Evolutionary conservation across 768 basidiomycete species (phyloP).

Genomic region (Pulveroboletus sp.): DNA sequence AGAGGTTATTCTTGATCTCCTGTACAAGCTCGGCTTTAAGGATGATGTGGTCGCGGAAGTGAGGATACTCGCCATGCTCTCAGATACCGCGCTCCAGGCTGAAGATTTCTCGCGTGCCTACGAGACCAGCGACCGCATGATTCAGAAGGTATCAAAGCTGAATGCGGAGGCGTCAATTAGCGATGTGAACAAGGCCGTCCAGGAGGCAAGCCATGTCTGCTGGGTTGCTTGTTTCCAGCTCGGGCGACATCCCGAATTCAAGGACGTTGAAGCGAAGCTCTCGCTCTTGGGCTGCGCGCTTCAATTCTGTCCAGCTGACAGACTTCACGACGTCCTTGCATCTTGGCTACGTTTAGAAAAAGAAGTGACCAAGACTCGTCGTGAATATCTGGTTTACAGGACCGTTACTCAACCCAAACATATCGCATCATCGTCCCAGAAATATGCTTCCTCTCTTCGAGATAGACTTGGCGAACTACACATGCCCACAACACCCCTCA

Average conservation of each 20-base stretch:
- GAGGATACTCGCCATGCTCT: conserved; percentile 84
- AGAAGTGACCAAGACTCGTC: conserved; percentile 51
- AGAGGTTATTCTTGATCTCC: conserved; percentile 86
- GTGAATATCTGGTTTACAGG: conserved; percentile 37
- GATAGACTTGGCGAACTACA: conserved; percentile 61
- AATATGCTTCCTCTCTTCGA: conserved; percentile 50
- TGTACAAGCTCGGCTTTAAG: conserved; percentile 79
- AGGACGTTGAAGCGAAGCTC: conserved; percentile 62
- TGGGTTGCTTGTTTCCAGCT: conserved; percentile 91
- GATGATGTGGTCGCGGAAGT: conserved; percentile 71
- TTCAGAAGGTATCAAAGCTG: conserved; percentile 52
- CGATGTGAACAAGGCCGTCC: conserved; percentile 37
- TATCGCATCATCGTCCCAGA: conserved; percentile 23
- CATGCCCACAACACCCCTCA: conserved; percentile 62
- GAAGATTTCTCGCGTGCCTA: conserved; percentile 77
- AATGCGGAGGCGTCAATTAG: conserved; percentile 29
- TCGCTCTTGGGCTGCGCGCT: conserved; percentile 74
- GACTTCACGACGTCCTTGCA: conserved; percentile 69
- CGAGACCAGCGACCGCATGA: conserved; percentile 68
- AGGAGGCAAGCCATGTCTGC: conserved; percentile 72
- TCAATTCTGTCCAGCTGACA: conserved; percentile 80
- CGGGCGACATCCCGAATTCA: conserved; percentile 75
- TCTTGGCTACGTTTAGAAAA: conserved; percentile 74
- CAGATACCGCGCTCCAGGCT: conserved; percentile 76
- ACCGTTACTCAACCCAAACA: conserved; percentile 11